These are phyloP conservation scores for Vinca major DNA, from an alignment of 305 asterid species.

Conservation along the genomic window DNA sequence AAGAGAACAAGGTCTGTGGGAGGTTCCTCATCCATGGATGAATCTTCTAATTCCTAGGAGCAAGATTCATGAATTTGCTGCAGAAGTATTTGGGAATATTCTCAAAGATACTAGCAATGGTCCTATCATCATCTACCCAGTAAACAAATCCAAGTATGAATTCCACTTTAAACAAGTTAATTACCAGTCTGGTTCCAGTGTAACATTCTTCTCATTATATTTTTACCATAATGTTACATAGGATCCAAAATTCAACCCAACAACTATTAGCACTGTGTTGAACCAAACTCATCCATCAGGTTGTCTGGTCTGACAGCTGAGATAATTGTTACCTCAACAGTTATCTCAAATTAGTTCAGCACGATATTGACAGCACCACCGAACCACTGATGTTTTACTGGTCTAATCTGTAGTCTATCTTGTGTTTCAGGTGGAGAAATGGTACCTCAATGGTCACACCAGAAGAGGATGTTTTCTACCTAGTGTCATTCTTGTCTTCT, in stretches of 20 bases:
- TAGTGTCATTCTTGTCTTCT: slow-evolving; percentile 63
- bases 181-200: no score
- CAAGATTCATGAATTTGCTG: slow-evolving; percentile 54
- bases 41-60: slow-evolving; percentile 76
- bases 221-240: no score
- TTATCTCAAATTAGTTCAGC: no score
- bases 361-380: no score
- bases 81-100: slow-evolving; percentile 63
- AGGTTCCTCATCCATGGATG: slow-evolving; percentile 91
- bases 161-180: neutral
- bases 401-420: slow-evolving; percentile 10
- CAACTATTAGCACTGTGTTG: no score
- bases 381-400: no score
- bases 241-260: neutral
- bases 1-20: slow-evolving; percentile 69
- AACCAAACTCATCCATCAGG: no score
- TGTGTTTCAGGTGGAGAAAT: slow-evolving; percentile 58
- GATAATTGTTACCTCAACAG: no score
- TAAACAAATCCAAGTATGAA: slow-evolving; percentile 67
- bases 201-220: no score
- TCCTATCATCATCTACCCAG: slow-evolving; percentile 83
- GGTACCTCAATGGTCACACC: slow-evolving; percentile 76
- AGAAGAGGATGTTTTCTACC: slow-evolving; percentile 65
- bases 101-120: slow-evolving; percentile 75
- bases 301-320: no score